Conservation (phyloP, 345 rosid species). For the Chamaenerion angustifolium region DNA sequence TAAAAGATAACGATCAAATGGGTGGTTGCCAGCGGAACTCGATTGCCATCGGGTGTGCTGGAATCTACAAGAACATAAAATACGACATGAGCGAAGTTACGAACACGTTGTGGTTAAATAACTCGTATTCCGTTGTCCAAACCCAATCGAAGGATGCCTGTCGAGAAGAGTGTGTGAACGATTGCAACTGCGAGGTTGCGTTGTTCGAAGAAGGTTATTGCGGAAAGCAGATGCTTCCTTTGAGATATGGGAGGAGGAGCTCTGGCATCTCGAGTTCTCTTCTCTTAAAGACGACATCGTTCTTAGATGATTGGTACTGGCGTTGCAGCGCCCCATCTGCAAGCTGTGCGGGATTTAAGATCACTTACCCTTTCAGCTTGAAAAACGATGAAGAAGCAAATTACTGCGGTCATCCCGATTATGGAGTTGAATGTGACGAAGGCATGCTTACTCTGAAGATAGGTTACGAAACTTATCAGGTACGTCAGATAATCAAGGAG, state of each 20-base stretch:
- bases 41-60: conserved; percentile 6
- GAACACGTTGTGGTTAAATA: conserved; percentile 5
- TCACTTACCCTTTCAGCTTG: no score
- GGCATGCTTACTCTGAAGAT: no score
- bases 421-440: no score
- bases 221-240: conserved; percentile 12
- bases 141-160: not conserved
- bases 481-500: no score
- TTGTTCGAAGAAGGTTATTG: not conserved
- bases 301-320: no score
- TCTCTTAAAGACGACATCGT: conserved; percentile 6
- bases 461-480: no score
- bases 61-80: not conserved
- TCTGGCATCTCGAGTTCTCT: no score
- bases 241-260: conserved; percentile 9
- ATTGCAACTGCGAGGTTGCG: conserved; percentile 13
- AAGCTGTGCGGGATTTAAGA: no score
- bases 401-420: no score
- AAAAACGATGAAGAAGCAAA: no score
- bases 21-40: not conserved
- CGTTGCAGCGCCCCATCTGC: no score
- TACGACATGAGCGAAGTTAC: not conserved
- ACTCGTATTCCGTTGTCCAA: not conserved
- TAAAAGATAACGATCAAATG: not conserved
- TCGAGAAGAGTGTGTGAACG: conserved; percentile 6